These are phyloP conservation scores for Lomentospora prolificans DNA, from an alignment of 2,329 filamentous ascomycete species.

Conservation along the genomic window DNA sequence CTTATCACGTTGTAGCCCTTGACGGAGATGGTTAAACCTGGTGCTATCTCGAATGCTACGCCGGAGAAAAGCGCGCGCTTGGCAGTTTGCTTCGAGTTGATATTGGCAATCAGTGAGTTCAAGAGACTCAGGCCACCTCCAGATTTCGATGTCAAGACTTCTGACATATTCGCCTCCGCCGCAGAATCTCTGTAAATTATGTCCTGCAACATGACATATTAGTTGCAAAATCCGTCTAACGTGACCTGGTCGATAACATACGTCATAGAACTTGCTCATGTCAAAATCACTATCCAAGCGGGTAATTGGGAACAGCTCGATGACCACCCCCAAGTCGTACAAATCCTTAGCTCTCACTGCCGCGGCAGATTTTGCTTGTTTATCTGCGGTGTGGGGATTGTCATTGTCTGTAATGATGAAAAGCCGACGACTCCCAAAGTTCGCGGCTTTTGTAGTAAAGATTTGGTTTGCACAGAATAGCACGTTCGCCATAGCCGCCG, in stretches of 20 bases:
- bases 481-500: slow-evolving; percentile 75
- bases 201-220: slow-evolving; percentile 42
- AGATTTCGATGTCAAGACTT: slow-evolving; percentile 54
- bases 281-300: slow-evolving; percentile 64
- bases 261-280: slow-evolving; percentile 81
- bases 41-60: slow-evolving; percentile 78
- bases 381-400: slow-evolving; percentile 66
- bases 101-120: slow-evolving; percentile 71
- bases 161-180: slow-evolving; percentile 49
- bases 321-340: slow-evolving; percentile 83
- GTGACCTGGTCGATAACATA: slow-evolving; percentile 31
- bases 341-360: slow-evolving; percentile 86
- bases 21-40: slow-evolving; percentile 75
- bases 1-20: slow-evolving; percentile 90
- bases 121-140: slow-evolving; percentile 71
- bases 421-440: slow-evolving; percentile 84
- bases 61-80: slow-evolving; percentile 80
- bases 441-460: slow-evolving; percentile 88
- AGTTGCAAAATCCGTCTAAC: neutral
- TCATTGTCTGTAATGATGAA: slow-evolving; percentile 96
- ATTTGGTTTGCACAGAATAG: slow-evolving; percentile 94
- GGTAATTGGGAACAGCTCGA: slow-evolving; percentile 88
- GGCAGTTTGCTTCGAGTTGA: slow-evolving; percentile 82
- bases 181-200: slow-evolving; percentile 76
- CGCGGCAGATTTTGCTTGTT: slow-evolving; percentile 63